Conservation (phyloP, 768 basidiomycete species). For the Nevesoporus exiguus region DNA sequence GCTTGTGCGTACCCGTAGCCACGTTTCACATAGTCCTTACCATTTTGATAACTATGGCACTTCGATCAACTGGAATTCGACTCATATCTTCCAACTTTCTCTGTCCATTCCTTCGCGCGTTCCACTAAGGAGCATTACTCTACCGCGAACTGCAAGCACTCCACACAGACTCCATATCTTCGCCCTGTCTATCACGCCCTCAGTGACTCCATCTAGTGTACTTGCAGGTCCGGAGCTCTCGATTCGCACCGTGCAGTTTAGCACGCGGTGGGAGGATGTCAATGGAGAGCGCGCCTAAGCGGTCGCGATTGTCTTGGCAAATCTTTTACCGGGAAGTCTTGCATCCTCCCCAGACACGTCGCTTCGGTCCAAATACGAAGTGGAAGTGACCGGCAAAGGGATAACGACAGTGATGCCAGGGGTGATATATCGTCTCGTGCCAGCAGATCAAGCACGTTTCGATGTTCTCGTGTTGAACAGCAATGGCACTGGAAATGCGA, state of each 20-base stretch:
- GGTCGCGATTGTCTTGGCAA: constrained; percentile 50
- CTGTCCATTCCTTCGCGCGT: constrained; percentile 40
- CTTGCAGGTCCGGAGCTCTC: constrained; percentile 31
- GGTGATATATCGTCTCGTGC: constrained; percentile 42
- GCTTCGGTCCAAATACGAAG: constrained; percentile 30
- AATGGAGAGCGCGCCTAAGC: constrained; percentile 40
- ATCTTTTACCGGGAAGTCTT: constrained; percentile 40
- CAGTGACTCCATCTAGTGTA: constrained; percentile 25
- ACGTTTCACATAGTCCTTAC: constrained; percentile 37
- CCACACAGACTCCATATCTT: constrained; percentile 43
- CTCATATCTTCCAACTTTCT: constrained; percentile 45
- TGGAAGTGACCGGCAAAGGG: constrained; percentile 37
- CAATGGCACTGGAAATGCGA: constrained; percentile 27
- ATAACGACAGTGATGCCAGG: constrained; percentile 44
- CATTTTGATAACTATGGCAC: constrained; percentile 38
- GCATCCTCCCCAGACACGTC: constrained; percentile 28
- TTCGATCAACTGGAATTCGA: constrained; percentile 39
- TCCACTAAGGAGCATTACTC: constrained; percentile 41
- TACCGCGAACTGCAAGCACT: constrained; percentile 33
- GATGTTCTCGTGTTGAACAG: constrained; percentile 45
- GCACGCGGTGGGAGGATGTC: constrained; percentile 45
- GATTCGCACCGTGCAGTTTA: constrained; percentile 44
- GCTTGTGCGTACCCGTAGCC: neutral
- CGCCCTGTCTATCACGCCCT: constrained; percentile 41
- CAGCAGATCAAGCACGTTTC: constrained; percentile 48